Base-by-base conservation (phyloP, 75 land plant species). In the Selaginella moellendorffii region DNA sequence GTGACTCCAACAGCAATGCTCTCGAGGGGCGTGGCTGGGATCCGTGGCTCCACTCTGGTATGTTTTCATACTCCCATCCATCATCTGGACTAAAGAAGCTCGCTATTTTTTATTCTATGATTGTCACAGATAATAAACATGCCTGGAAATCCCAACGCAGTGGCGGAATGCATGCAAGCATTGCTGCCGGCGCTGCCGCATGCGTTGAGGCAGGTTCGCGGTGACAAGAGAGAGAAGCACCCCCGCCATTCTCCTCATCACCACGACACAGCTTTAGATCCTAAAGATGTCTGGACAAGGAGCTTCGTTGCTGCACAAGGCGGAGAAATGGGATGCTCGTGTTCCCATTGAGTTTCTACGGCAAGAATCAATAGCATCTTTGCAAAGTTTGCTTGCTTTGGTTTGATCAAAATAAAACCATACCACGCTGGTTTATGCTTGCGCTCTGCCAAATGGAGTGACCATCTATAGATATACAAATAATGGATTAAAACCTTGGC, bases 121-220 rank as follows among this genome's bases (percentile, higher is more conserved):
- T 27, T 19, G 31, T 2, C 61, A 24, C 80, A 88, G 97, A 88
- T 92, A 30, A 88, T 92, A 64, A 92, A 92, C 74, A 92, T 92
- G 97, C 97, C 97, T 8, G 97, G 97, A 28, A 92, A 92, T 65
- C 97, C 97, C 23, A 92, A 92, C 69, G 97, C 97, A 1, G 95
- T 85, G 24, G 82, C 90, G 0, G 97, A 92, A 63, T 92, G 97
- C 73, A 71, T 92, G 77, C 88, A 83, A 66, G 97, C 97, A 17
- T 71, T 92, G 42, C 60, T 81, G 70, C 95, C 97, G 31, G 81
- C 86, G n/a, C 78, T 92, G 30, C 91, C 91, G 28, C 97, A 88
- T 59, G 97, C 88, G 26, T 64, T 92, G 71, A 83, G 77, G 76
- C 97, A 92, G 68, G 66, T 88, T 1, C 81, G 77, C 77, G 97